Conservation (phyloP, 345 rosid species). For the Arabis hirsuta region DNA sequence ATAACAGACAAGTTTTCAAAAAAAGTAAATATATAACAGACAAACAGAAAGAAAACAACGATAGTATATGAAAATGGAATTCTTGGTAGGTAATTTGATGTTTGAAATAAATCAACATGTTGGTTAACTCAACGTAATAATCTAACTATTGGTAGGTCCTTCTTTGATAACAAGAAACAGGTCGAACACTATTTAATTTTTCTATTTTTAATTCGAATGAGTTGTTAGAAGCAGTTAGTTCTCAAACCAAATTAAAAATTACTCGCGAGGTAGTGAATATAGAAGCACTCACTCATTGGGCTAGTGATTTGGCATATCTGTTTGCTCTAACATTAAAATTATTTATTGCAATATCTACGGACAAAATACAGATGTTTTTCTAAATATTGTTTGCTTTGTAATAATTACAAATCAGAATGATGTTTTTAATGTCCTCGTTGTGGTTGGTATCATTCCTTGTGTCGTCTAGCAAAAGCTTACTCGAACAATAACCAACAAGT, state of each 20-base stretch:
- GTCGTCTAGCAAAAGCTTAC: constrained; percentile 25
- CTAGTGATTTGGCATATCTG: constrained; percentile 9
- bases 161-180: neutral
- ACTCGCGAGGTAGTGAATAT: constrained; percentile 12
- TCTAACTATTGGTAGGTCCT: neutral
- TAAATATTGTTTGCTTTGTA: constrained; percentile 29
- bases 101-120: constrained; percentile 2
- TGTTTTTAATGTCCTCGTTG: constrained; percentile 17
- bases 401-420: constrained; percentile 37
- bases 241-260: neutral
- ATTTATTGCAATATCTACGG: constrained; percentile 10
- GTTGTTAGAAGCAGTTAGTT: constrained; percentile 19
- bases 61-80: constrained; percentile 12
- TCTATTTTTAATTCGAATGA: neutral
- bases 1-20: neutral
- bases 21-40: neutral
- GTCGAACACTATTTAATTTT: neutral
- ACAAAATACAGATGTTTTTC: constrained; percentile 16
- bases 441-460: constrained; percentile 37
- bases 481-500: neutral
- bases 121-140: constrained; percentile 1
- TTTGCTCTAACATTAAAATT: neutral
- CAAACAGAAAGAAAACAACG: neutral
- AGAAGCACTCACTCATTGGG: constrained; percentile 12
- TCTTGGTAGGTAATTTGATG: neutral